Evolutionary conservation across 2,329 filamentous ascomycete species (phyloP), one percentile per base, ranked within the genome.

Genomic region (Fusarium tupiense): DNA sequence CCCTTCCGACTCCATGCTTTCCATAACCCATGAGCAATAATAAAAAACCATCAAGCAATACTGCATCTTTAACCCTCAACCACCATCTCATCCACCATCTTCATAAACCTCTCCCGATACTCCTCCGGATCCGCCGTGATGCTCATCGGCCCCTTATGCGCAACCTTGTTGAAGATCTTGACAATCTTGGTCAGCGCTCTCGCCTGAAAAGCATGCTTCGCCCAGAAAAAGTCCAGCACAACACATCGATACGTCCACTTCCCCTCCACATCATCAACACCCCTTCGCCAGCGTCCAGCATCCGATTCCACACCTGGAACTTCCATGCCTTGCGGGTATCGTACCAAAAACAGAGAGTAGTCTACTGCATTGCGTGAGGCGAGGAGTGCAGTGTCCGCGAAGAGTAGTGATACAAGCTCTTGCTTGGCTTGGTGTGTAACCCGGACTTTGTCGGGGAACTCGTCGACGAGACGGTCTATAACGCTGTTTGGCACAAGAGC

Each of bases 171-270:
- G 76, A 91, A 93, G 0, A 86, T 82, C 56, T 88, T 88, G 67
- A 94, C 88, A 41, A 94, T 80, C 0, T 88, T 86, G 0, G 92
- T 93, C 88, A 94, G 88, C 3, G 89, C 85, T 79, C 87, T 89
- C 2, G 93, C 90, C 61, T 90, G 91, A 1, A 91, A 76, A 74
- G 91, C 92, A 81, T 94, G 91, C 81, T 92, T 93, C 1, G 91
- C 89, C 92, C 92, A 94, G 84, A 94, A 94, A 82, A 95, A 94
- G 80, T 94, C 93, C 40, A 94, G 84, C 20, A 94, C 82, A 1
- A 91, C 87, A 8, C 88, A 91, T 6, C 92, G 87, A 77, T 93
- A 94, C 19, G 91, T 84, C 85, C 91, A 92, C 74, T 89, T 89
- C 0, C 89, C 89, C 76, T 93, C 90, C 1, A 86, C 84, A 16